phyloP scores from a whole-genome alignment of 2,329 filamentous ascomycete genomes.

The Nigrospora osmanthi region DNA sequence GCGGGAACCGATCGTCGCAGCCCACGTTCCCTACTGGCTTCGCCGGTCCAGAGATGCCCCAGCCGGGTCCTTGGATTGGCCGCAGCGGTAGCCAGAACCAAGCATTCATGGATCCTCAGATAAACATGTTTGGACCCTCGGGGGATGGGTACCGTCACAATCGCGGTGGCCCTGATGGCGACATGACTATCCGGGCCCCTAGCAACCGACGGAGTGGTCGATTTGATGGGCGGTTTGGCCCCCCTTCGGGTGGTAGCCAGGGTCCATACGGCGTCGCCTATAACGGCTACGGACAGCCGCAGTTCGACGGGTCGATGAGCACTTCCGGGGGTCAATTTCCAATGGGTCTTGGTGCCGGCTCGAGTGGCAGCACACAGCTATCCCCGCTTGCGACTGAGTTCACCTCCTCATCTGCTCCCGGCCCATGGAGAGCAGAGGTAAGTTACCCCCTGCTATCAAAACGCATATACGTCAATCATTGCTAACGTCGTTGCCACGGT shows the following conservation, averaged over 20 bases:
- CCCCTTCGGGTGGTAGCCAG: conserved; percentile 23
- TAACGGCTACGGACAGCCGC: conserved; percentile 21
- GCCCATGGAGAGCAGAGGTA: conserved; percentile 49
- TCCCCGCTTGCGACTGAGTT: conserved; percentile 72
- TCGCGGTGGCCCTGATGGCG: conserved; percentile 39
- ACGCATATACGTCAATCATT: neutral
- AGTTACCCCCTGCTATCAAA: conserved; percentile 9
- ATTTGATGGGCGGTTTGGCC: conserved; percentile 31
- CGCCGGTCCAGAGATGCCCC: conserved; percentile 24
- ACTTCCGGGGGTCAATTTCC: conserved; percentile 18
- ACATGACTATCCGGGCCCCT: conserved; percentile 34
- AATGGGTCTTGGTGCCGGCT: conserved; percentile 17
- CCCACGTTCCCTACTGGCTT: conserved; percentile 14
- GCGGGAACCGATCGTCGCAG: conserved; percentile 28
- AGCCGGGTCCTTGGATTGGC: conserved; percentile 39
- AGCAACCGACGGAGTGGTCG: conserved; percentile 36
- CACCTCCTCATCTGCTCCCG: conserved; percentile 40
- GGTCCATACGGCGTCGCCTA: conserved; percentile 22
- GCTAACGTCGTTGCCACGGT: conserved; percentile 1
- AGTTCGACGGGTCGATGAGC: conserved; percentile 22
- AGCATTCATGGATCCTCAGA: conserved; percentile 30
- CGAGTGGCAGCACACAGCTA: conserved; percentile 45
- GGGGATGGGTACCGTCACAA: conserved; percentile 35
- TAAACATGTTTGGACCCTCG: conserved; percentile 21
- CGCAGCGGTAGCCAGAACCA: conserved; percentile 29